Conservation (phyloP, 495 filamentous ascomycete species). For the Antarctomyces pellizariae region DNA sequence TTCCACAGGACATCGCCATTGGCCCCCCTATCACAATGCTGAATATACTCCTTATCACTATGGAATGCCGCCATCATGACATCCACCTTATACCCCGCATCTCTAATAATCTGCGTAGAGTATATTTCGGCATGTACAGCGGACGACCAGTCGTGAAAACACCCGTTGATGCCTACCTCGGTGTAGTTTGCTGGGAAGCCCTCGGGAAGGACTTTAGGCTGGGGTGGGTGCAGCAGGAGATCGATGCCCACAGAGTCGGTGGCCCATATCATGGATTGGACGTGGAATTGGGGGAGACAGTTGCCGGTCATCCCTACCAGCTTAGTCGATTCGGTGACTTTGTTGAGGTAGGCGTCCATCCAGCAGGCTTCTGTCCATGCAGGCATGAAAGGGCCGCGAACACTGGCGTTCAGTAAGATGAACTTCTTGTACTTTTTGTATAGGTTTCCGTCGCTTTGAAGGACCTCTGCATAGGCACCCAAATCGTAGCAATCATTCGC, state of each 20-base stretch:
- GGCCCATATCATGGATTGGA: conserved; percentile 17
- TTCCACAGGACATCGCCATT: conserved; percentile 7
- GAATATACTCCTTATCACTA: conserved; percentile 1
- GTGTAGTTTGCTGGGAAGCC: conserved; percentile 4
- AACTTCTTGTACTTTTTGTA: conserved; percentile 14
- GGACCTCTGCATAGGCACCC: conserved; percentile 11
- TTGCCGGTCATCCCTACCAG: conserved; percentile 15
- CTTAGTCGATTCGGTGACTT: conserved; percentile 14
- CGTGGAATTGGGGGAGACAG: conserved; percentile 13
- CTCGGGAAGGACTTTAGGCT: conserved; percentile 1
- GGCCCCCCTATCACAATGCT: conserved; percentile 3
- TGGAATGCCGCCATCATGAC: conserved; percentile 13
- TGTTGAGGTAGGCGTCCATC: conserved; percentile 13
- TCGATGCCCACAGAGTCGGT: conserved; percentile 14
- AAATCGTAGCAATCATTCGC: conserved; percentile 14
- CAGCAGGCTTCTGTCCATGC: conserved; percentile 13
- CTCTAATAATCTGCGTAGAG: conserved; percentile 9
- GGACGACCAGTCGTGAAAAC: conserved; percentile 6
- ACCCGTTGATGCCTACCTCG: conserved; percentile 8
- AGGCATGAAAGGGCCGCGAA: conserved; percentile 17
- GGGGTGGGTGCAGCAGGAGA: conserved; percentile 10
- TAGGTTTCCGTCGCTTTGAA: conserved; percentile 10
- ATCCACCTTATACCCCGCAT: conserved; percentile 15
- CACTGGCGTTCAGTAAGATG: conserved; percentile 13
- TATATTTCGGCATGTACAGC: conserved; percentile 12